These are phyloP conservation scores for Colletotrichum coccodes DNA, from an alignment of 2,329 filamentous ascomycete species.

Conservation along the genomic window DNA sequence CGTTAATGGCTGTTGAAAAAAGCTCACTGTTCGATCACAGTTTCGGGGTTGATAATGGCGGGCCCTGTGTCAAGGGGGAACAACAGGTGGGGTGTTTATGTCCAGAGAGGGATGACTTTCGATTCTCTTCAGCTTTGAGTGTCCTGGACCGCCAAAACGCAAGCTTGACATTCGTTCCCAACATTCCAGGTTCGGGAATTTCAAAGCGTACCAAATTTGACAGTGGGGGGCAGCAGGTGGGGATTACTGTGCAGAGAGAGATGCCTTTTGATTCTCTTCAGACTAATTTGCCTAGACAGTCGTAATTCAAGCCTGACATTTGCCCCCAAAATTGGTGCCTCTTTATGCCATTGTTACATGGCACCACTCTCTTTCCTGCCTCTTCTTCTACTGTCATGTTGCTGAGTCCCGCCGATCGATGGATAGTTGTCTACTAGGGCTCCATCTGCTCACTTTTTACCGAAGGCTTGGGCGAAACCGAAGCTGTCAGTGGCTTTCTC, in stretches of 20 bases:
- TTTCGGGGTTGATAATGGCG: constrained; percentile 34
- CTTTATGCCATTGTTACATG: not conserved
- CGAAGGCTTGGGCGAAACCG: too few relatives aligned
- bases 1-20: constrained; percentile 44
- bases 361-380: too few relatives aligned
- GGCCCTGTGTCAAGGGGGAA: constrained; percentile 41
- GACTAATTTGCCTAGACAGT: constrained; percentile 39
- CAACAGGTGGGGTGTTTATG: constrained; percentile 46
- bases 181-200: not conserved
- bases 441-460: too few relatives aligned
- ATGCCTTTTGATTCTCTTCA: constrained; percentile 43
- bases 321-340: constrained; percentile 33
- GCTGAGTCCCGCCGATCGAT: too few relatives aligned
- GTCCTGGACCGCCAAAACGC: constrained; percentile 47
- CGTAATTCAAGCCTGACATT: constrained; percentile 47
- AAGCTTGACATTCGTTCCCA: constrained; percentile 44
- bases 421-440: too few relatives aligned
- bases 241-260: constrained; percentile 43
- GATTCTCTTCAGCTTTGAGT: constrained; percentile 38
- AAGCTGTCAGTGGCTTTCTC: too few relatives aligned
- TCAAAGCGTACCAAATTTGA: constrained; percentile 14
- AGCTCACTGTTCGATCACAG: constrained; percentile 46
- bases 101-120: constrained; percentile 42
- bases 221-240: constrained; percentile 44
- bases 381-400: too few relatives aligned